phyloP scores from a whole-genome alignment of 2,329 filamentous ascomycete species.

The Gnomoniopsis sp. region DNA sequence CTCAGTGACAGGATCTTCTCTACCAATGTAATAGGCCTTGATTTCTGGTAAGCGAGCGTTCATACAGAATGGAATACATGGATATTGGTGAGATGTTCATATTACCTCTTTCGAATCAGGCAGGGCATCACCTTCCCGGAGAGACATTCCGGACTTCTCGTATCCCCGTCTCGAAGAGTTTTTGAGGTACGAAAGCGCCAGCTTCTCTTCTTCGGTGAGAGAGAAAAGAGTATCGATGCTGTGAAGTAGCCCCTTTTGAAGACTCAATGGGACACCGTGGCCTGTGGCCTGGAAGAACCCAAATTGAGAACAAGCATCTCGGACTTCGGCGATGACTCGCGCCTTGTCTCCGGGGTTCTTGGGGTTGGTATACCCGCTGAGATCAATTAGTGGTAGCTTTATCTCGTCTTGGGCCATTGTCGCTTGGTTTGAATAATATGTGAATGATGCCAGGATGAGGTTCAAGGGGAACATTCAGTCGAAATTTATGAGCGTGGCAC shows the following conservation, averaged over 20 bases:
- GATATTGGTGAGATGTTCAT: no score
- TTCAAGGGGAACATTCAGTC: no score
- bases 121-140: conserved; percentile 20
- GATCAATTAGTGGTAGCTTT: conserved; percentile 16
- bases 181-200: conserved; percentile 22
- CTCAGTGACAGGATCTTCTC: conserved; percentile 23
- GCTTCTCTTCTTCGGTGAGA: conserved; percentile 21
- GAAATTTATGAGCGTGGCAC: no score
- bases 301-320: conserved; percentile 15
- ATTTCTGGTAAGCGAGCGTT: background rate
- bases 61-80: background rate
- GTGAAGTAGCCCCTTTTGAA: conserved; percentile 15
- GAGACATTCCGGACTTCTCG: conserved; percentile 21
- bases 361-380: conserved; percentile 19
- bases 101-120: conserved; percentile 26
- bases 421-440: no score
- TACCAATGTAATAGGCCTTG: conserved; percentile 22
- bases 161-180: conserved; percentile 25
- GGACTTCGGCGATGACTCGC: conserved; percentile 18
- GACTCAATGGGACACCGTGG: conserved; percentile 21
- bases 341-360: conserved; percentile 13
- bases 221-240: conserved; percentile 16
- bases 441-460: no score
- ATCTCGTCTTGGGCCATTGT: no score
- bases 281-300: conserved; percentile 24